Base-by-base conservation (phyloP, 495 filamentous ascomycete species). In the Terfezia boudieri region DNA sequence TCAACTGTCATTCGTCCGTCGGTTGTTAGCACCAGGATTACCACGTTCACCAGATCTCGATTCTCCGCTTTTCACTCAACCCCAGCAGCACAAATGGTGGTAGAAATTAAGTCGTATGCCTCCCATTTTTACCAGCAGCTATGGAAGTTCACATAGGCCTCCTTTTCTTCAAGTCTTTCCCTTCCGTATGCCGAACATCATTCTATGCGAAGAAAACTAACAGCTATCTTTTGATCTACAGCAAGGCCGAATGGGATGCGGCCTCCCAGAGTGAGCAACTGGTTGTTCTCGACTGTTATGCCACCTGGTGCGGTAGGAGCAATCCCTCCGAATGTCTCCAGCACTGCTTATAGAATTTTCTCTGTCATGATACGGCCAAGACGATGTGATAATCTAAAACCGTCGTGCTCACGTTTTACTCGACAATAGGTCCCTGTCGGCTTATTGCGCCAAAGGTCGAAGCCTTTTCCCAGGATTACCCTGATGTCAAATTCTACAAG, bases 261-360 rank as follows among this genome's bases (percentile, higher is more conserved):
- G 20, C 20, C 20, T n/a, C 20, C 1, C 20, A 20, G 20, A 20
- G 20, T 20, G 60, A 76, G 68, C 72, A 72, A 12, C 67, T 83
- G 59, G 74, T 93, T 59, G 71, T 95, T 59, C 65, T 94, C 67
- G 89, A 96, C 74, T 86, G 78, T 71, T 84, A 81, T 67, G 89
- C 89, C 49, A 76, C 70, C 37, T 96, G 89, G 89, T 96, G 89
- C 74, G 88, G 86, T 55, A 36, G 48, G 61, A 57, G 36, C 10
- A 32, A 37, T 20, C 49, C 49, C 9, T 32, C n/a, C n/a, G n/a
- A n/a, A 32, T 26, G 2, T 2, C 43, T 48, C 20, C 43, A 20
- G 6, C 43, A 4, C 20, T 9, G 43, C 20, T 48, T 20, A 48
- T 11, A 20, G 43, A 16, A 46, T 46, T 16, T 46, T 1, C 38